A percentile compares a stretch with the other conserved stretches of the same genome.
Evolutionary conservation across 192 early-diverging fungal genomes (phyloP).

Genomic region (Backusella australiensis): DNA sequence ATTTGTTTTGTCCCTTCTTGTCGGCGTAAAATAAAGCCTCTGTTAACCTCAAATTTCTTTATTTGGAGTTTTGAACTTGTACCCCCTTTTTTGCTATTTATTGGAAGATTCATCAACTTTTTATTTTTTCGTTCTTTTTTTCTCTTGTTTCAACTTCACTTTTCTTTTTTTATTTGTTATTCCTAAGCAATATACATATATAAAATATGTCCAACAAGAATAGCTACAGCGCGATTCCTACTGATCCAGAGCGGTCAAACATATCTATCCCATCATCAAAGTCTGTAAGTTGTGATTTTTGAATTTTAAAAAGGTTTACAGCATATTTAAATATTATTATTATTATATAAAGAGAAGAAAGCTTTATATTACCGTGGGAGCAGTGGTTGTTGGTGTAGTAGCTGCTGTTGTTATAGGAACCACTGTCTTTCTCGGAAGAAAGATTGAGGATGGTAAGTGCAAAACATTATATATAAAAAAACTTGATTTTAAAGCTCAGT

Average conservation of each 20-base stretch:
- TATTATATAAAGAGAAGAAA: slow-evolving; percentile 16
- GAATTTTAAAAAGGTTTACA: background rate
- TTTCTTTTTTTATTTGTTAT: background rate
- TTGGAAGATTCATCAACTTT: background rate
- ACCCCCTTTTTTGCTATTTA: background rate
- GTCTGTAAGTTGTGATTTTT: slow-evolving; percentile 2
- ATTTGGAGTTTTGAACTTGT: slow-evolving; percentile 1
- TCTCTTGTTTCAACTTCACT: background rate
- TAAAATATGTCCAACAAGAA: slow-evolving; percentile 4
- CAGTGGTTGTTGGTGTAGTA: slow-evolving; percentile 2
- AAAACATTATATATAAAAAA: background rate
- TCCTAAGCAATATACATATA: background rate
- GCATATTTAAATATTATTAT: background rate
- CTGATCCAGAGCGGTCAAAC: slow-evolving; percentile 11
- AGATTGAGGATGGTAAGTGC: background rate
- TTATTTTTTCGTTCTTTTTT: background rate
- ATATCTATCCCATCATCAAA: background rate
- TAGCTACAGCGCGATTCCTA: slow-evolving; percentile 18
- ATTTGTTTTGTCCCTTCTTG: background rate
- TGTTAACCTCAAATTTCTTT: background rate
- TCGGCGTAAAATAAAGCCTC: background rate
- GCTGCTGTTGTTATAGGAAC: slow-evolving; percentile 11
- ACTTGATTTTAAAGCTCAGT: background rate
- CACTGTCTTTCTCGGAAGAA: slow-evolving; percentile 7
- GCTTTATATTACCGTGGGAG: slow-evolving; percentile 4